A percentile compares a stretch with the other conserved stretches of the same genome.
Evolutionary conservation across 768 basidiomycete genomes (phyloP).

Genomic region (Chalciporus piperatus): DNA sequence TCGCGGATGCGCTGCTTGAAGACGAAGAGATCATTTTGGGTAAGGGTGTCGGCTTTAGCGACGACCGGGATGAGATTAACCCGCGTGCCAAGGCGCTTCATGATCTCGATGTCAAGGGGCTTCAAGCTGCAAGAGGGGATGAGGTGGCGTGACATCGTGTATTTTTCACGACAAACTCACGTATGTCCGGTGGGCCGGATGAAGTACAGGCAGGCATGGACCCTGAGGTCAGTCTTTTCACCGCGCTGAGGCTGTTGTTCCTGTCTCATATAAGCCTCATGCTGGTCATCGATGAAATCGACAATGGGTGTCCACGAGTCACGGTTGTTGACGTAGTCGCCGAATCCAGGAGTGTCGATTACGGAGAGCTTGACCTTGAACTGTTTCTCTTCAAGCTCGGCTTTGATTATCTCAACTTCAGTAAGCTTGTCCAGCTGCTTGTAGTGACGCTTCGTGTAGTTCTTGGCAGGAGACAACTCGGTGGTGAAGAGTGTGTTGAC

Average conservation of each 20-base stretch:
- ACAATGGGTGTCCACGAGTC: conserved; percentile 98
- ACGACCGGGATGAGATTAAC: conserved; percentile 98
- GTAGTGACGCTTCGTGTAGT: conserved; percentile 82
- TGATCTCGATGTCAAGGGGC: conserved; percentile 98
- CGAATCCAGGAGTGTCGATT: conserved; percentile 98
- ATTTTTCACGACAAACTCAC: conserved; percentile 46
- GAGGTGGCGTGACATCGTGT: not conserved
- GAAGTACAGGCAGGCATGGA: conserved; percentile 97
- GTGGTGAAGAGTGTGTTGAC: conserved; percentile 99
- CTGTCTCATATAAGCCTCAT: conserved; percentile 94
- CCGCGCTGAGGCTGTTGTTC: conserved; percentile 97
- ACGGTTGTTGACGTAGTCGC: conserved; percentile 99
- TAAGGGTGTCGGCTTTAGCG: conserved; percentile 96
- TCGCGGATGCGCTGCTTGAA: conserved; percentile 97
- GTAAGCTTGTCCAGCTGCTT: conserved; percentile 99
- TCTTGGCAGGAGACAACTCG: conserved; percentile 88
- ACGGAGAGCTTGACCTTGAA: conserved; percentile 99
- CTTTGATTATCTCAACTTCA: conserved; percentile 99
- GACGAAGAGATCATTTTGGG: conserved; percentile 82
- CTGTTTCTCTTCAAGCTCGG: conserved; percentile 97
- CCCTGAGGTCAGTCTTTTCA: conserved; percentile 92
- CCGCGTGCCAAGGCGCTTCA: conserved; percentile 97
- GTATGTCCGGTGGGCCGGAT: conserved; percentile 95
- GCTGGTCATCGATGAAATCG: conserved; percentile 97
- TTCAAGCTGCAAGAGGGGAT: conserved; percentile 55